A percentile compares a stretch with the other conserved stretches of the same genome.
phyloP scores from a whole-genome alignment of 345 rosid species.

The Boechera retrofracta region DNA sequence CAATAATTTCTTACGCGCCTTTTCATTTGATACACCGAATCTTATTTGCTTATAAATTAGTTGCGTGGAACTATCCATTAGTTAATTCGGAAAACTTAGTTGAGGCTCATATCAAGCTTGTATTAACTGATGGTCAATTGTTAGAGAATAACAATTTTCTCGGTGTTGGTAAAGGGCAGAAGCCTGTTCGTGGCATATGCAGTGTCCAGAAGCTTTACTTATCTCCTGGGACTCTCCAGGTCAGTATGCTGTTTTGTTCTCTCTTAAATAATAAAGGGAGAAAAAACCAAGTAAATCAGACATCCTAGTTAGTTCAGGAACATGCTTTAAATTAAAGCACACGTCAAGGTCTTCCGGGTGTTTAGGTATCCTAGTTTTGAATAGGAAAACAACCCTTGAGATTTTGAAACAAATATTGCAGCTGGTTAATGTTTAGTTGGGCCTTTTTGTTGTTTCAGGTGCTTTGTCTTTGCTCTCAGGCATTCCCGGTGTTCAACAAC shows the following conservation, averaged over 20 bases:
- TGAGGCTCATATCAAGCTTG: not conserved
- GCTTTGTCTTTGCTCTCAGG: not conserved
- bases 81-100: not conserved
- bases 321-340: too few relatives aligned
- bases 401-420: not conserved
- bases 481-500: slow-evolving; percentile 16
- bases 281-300: too few relatives aligned
- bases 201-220: not conserved
- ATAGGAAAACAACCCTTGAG: not conserved
- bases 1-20: too few relatives aligned
- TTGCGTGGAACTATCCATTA: not conserved
- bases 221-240: not conserved
- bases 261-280: not conserved
- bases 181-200: not conserved
- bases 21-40: not conserved
- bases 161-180: not conserved
- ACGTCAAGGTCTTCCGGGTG: too few relatives aligned
- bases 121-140: not conserved
- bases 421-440: not conserved
- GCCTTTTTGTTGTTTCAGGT: not conserved
- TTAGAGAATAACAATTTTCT: too few relatives aligned
- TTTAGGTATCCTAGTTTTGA: not conserved
- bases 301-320: too few relatives aligned
- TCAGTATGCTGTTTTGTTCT: not conserved
- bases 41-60: not conserved